phyloP scores from a whole-genome alignment of 495 filamentous ascomycete genomes.

The Glarea lozoyensis region DNA sequence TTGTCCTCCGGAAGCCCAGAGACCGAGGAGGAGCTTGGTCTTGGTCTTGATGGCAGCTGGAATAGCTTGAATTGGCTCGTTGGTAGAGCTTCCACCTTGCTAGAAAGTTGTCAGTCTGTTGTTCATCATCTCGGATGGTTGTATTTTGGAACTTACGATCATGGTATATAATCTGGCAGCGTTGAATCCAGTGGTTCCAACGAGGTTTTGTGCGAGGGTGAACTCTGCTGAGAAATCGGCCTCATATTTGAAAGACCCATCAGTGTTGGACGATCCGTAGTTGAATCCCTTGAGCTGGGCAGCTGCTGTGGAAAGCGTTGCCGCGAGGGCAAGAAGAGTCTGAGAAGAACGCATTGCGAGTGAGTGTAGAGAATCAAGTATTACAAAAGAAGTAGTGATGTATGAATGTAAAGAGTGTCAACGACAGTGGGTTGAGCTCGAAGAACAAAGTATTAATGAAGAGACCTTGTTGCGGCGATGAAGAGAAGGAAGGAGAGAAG shows the following conservation, averaged over 20 bases:
- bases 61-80: constrained; percentile 56
- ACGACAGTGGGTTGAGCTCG: neutral
- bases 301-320: constrained; percentile 13
- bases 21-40: constrained; percentile 63
- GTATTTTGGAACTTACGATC: constrained; percentile 25
- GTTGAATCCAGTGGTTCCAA: constrained; percentile 63
- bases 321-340: constrained; percentile 18
- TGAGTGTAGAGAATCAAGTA: neutral
- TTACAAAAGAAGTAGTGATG: neutral
- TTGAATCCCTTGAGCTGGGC: constrained; percentile 67
- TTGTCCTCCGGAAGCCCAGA: constrained; percentile 68
- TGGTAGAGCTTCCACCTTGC: constrained; percentile 49
- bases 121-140: neutral
- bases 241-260: constrained; percentile 51
- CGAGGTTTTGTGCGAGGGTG: constrained; percentile 56
- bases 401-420: neutral
- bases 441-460: neutral
- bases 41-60: constrained; percentile 68
- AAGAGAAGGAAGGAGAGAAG: neutral
- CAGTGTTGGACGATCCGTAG: constrained; percentile 57
- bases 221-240: constrained; percentile 65
- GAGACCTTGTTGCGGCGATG: neutral
- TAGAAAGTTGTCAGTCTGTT: constrained; percentile 9
- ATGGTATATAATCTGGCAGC: constrained; percentile 52
- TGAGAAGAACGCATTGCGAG: constrained; percentile 20